These are phyloP conservation scores for Tolypocladium paradoxum DNA, from an alignment of 2,329 filamentous ascomycete genomes.

Conservation along the genomic window DNA sequence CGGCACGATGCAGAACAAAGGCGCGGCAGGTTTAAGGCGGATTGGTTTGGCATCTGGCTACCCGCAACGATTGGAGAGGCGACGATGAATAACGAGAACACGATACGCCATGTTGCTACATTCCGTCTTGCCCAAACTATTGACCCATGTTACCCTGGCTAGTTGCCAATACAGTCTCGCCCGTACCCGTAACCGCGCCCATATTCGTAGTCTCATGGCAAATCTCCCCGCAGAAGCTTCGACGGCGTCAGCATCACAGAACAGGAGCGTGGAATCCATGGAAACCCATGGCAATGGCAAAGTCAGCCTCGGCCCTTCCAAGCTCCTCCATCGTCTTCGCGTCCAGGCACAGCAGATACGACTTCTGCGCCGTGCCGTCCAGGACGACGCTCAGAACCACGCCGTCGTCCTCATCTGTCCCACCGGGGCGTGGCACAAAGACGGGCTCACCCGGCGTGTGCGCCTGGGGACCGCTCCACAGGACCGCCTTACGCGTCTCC, in stretches of 20 bases:
- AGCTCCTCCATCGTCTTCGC: conserved; percentile 52
- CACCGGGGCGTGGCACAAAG: conserved; percentile 41
- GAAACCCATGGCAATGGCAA: conserved; percentile 52
- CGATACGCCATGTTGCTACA: not conserved
- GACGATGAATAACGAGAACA: not conserved
- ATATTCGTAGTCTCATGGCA: not conserved
- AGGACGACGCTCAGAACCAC: conserved; percentile 52
- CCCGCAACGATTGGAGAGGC: not conserved
- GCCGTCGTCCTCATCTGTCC: conserved; percentile 49
- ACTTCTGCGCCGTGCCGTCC: conserved; percentile 45
- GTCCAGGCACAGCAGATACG: conserved; percentile 56
- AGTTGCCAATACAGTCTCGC: not conserved
- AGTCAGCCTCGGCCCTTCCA: conserved; percentile 51
- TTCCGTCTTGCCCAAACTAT: not conserved
- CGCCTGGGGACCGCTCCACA: conserved; percentile 46
- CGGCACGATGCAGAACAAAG: not conserved
- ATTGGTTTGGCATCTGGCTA: not conserved
- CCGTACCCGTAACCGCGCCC: not conserved
- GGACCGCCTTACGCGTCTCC: conserved; percentile 34
- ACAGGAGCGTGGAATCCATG: conserved; percentile 43
- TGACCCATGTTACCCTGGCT: no score
- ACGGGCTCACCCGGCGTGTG: conserved; percentile 62
- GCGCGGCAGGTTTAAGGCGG: not conserved
- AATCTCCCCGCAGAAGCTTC: not conserved
- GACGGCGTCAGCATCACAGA: not conserved